phyloP scores from a whole-genome alignment of 208 protist genomes.

The Leishmania amazonensis region DNA sequence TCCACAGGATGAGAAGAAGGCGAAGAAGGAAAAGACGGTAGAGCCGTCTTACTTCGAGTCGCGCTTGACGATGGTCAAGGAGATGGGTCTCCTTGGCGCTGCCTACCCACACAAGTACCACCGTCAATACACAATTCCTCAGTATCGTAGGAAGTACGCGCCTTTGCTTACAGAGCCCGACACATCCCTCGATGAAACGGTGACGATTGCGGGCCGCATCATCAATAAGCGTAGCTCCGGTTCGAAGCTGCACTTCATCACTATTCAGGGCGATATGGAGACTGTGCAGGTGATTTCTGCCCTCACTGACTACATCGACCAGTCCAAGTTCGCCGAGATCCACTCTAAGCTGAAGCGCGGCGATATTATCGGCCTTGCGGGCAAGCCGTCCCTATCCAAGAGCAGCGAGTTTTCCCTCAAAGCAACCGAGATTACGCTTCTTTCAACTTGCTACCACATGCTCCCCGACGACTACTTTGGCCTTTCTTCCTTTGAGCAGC shows the following conservation, averaged over 20 bases:
- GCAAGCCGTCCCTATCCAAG: constrained; percentile 90
- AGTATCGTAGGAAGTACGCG: constrained; percentile 86
- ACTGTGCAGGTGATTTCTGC: constrained; percentile 95
- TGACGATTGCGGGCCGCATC: constrained; percentile 91
- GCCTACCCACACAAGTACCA: constrained; percentile 99
- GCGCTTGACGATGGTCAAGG: constrained; percentile 87
- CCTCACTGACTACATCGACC: constrained; percentile 57
- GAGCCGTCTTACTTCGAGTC: constrained; percentile 86
- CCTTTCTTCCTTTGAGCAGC: constrained; percentile 95
- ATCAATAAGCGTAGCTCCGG: constrained; percentile 86
- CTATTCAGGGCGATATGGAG: constrained; percentile 93
- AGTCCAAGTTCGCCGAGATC: constrained; percentile 85
- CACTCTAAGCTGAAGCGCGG: constrained; percentile 95
- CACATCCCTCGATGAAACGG: constrained; percentile 48
- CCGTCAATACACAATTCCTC: constrained; percentile 80
- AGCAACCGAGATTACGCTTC: constrained; percentile 84
- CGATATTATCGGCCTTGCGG: constrained; percentile 98
- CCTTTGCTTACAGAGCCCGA: constrained; percentile 58
- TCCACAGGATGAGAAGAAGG: constrained; percentile 42
- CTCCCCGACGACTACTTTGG: constrained; percentile 96
- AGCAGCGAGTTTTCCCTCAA: constrained; percentile 91
- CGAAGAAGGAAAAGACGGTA: constrained; percentile 52
- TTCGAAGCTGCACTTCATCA: constrained; percentile 97
- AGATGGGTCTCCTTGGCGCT: constrained; percentile 86
- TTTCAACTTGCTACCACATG: constrained; percentile 99